A percentile compares a stretch with the other conserved stretches of the same genome.
Evolutionary conservation across 2,329 filamentous ascomycete species (phyloP).

Genomic region (Cordyceps militaris): DNA sequence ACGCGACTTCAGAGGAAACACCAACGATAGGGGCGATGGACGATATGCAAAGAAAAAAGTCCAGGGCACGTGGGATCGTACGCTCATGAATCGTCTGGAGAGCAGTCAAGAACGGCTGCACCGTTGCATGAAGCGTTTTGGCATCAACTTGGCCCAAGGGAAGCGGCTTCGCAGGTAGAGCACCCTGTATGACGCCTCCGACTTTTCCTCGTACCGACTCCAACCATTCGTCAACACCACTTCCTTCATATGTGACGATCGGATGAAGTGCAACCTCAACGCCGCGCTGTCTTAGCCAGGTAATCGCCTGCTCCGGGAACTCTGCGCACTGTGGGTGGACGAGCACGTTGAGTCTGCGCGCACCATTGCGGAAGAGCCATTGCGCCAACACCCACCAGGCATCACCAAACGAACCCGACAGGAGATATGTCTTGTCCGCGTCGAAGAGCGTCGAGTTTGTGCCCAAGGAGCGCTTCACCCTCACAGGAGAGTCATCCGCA

Average conservation of each 20-base stretch:
- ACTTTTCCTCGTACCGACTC: background rate
- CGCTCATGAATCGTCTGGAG: background rate
- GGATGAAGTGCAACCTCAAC: background rate
- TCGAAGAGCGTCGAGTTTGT: background rate
- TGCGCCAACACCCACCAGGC: background rate
- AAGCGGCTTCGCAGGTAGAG: background rate
- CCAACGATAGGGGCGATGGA: background rate
- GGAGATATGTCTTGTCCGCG: background rate
- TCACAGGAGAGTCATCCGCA: background rate
- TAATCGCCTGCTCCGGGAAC: background rate
- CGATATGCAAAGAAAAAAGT: background rate
- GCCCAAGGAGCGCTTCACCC: background rate
- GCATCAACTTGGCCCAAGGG: background rate
- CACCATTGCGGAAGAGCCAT: background rate
- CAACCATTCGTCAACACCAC: background rate
- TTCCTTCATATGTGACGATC: background rate
- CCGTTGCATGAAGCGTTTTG: background rate
- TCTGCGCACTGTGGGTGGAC: background rate
- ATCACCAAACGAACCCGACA: constrained; percentile 1
- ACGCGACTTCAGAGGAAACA: background rate
- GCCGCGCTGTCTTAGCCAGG: background rate
- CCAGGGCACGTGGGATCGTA: background rate
- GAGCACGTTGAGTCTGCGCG: background rate
- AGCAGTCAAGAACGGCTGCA: background rate
- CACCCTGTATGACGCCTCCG: background rate